Conservation (phyloP, 2,329 filamentous ascomycete species). For the Dactylellina cionopaga region DNA sequence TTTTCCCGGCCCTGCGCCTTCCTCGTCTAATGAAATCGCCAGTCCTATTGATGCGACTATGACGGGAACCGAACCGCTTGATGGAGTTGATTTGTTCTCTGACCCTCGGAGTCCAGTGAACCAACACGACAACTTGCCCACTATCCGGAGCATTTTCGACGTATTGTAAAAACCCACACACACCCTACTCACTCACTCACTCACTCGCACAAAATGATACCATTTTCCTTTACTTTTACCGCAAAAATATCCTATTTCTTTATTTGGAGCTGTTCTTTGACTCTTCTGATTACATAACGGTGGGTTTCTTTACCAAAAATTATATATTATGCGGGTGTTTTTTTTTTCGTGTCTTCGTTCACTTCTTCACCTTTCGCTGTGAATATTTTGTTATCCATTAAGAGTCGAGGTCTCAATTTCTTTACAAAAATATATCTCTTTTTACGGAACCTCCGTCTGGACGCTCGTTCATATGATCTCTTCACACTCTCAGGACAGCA, state of each 20-base stretch:
- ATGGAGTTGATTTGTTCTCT: constrained; percentile 53
- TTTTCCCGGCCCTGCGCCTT: constrained; percentile 40
- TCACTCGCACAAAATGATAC: constrained; percentile 32
- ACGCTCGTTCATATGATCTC: constrained; percentile 40
- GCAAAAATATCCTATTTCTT: constrained; percentile 27
- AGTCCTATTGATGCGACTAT: constrained; percentile 36
- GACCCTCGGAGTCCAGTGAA: constrained; percentile 56
- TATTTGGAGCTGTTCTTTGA: constrained; percentile 31
- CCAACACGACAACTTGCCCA: constrained; percentile 53
- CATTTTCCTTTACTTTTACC: constrained; percentile 13
- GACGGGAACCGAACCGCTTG: constrained; percentile 40
- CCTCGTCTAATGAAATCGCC: constrained; percentile 53
- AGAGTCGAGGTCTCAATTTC: constrained; percentile 24
- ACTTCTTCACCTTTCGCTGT: constrained; percentile 34
- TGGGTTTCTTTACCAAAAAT: constrained; percentile 50
- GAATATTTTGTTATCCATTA: constrained; percentile 38
- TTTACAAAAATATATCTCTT: constrained; percentile 14
- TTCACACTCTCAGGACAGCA: constrained; percentile 14
- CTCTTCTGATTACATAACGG: constrained; percentile 46
- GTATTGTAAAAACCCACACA: constrained; percentile 54
- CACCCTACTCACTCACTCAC: too few species aligned
- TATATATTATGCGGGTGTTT: constrained; percentile 52
- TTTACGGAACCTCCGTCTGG: constrained; percentile 38
- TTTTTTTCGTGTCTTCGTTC: constrained; percentile 33
- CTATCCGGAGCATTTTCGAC: constrained; percentile 57